Evolutionary conservation across 2,329 filamentous ascomycete genomes (phyloP).

Genomic region (Chaetomiaceae sp.): DNA sequence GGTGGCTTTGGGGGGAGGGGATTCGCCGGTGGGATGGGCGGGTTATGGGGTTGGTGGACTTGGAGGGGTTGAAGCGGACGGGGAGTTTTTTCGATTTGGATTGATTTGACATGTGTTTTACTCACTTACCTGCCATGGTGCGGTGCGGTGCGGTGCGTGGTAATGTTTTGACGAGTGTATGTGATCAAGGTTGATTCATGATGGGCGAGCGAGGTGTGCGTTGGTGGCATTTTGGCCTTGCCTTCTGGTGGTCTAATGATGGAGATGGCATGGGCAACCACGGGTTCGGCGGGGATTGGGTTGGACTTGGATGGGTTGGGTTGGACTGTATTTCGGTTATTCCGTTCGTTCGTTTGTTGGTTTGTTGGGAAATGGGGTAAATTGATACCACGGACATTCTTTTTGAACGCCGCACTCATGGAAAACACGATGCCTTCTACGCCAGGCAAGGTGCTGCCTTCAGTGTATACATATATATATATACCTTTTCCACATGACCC

Average conservation of each 20-base stretch:
- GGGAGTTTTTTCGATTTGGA: conserved; percentile 34
- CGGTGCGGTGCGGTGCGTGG: too few species aligned
- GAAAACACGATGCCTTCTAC: not conserved
- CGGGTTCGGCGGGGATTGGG: not conserved
- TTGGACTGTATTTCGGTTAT: not conserved
- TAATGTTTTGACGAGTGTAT: too few species aligned
- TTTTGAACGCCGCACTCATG: not conserved
- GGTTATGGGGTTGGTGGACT: conserved; percentile 45
- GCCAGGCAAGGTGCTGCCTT: too few species aligned
- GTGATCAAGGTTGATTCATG: too few species aligned
- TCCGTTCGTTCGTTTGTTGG: too few species aligned
- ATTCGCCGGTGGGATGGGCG: conserved; percentile 43
- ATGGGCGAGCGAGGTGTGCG: too few species aligned
- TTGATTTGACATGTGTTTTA: not conserved
- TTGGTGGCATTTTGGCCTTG: too few species aligned
- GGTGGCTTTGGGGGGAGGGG: conserved; percentile 41
- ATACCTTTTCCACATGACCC: too few species aligned
- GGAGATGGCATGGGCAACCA: not conserved
- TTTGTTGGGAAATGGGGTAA: too few species aligned
- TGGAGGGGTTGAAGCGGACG: conserved; percentile 40
- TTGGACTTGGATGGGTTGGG: not conserved
- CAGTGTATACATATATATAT: too few species aligned
- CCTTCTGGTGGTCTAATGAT: too few species aligned
- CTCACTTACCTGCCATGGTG: too few species aligned
- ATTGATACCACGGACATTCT: not conserved